Base-by-base conservation (phyloP, 2,329 filamentous ascomycete species). In the Ophiosphaerella korrae region DNA sequence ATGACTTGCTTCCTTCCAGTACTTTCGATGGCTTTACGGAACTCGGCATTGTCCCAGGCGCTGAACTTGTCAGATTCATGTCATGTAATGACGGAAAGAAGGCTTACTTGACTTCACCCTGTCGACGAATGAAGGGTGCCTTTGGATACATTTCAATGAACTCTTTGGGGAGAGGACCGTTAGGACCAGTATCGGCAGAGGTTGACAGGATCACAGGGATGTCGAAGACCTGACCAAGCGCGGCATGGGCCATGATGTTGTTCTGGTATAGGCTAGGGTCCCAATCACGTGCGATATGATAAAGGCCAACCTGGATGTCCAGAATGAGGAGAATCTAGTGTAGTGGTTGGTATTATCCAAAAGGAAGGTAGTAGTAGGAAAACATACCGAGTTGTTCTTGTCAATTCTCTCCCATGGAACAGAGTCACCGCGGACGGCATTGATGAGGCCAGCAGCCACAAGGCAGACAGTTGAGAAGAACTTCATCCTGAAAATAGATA, bases 1-100 rank as follows among this genome's bases (percentile, higher is more conserved):
- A 92, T 88, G 62, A 92, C 77, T 69, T 92, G 89, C 26, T 80
- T 84, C 69, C 84, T 86, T 50, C 82, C 82, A 3, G 86, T 82
- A 1, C 86, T 86, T 56, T 80, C 74, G 53, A 92, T 79, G 2
- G 88, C 88, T 1, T 77, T 77, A 32, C 81, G 81, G 76, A 92
- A 90, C 0, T 88, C 82, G 2, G 79, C 60, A 61, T 89, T 90
- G 67, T 92, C 89, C 88, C 87, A 90, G 2, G 88, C 88, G 66
- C 68, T 72, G 44, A 8, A 0, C 14, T 2, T n/a, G 9, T 13
- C 24, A 62, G 54, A 31, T 52, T 31, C 21, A 7, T 29, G 31
- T 33, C 13, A 13, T 35, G 26, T 13, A 12, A 8, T n/a, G 12
- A 34, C 5, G 32, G 38, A 29, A 7, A n/a, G 9, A 33, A 26